phyloP scores from a whole-genome alignment of 352 stramenopile species.

The Globisporangium paddicum region DNA sequence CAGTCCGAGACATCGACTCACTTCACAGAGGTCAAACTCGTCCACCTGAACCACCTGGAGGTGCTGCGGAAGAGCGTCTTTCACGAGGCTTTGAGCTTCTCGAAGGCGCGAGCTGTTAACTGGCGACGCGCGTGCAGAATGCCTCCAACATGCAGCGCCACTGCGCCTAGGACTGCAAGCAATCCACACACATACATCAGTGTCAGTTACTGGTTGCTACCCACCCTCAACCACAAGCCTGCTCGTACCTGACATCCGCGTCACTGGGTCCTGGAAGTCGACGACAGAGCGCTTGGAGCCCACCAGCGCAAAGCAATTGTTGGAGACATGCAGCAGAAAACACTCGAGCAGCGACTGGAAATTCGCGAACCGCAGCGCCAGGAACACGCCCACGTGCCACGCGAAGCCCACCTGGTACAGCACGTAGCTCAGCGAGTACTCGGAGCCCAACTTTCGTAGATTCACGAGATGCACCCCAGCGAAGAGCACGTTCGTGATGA shows the following conservation, averaged over 20 bases:
- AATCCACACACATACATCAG: background rate
- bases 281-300: constrained; percentile 14
- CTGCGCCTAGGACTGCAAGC: background rate
- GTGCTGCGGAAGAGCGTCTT: no score
- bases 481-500: constrained; percentile 39
- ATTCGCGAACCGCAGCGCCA: constrained; percentile 29
- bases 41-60: no score
- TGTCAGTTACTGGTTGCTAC: no score
- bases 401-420: constrained; percentile 39
- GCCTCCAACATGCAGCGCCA: background rate
- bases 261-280: background rate
- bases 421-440: constrained; percentile 24
- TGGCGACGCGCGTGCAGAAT: background rate
- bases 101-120: background rate
- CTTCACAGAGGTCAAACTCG: no score
- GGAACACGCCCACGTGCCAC: constrained; percentile 36
- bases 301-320: constrained; percentile 48
- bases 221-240: no score
- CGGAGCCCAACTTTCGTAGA: constrained; percentile 13
- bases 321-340: constrained; percentile 46
- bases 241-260: background rate
- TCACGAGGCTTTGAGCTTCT: background rate
- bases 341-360: constrained; percentile 49
- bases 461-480: constrained; percentile 48
- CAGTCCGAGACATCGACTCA: no score